phyloP scores from a whole-genome alignment of 495 filamentous ascomycete genomes.

The Daldinia vernicosa region DNA sequence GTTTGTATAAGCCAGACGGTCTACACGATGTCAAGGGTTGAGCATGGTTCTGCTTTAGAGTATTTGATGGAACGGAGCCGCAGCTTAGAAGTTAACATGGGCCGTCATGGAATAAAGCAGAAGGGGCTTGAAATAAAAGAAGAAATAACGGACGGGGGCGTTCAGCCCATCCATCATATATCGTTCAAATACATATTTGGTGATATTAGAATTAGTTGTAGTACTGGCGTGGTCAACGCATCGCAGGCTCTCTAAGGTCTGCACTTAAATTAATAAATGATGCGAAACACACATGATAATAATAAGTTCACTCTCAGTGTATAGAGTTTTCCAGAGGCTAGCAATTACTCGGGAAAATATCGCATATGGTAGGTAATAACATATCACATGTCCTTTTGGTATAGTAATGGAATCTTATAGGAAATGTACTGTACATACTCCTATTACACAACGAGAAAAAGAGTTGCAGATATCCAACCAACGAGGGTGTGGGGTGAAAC shows the following conservation, averaged over 20 bases:
- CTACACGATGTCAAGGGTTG: conserved; percentile 1
- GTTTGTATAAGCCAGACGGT: conserved; percentile 9
- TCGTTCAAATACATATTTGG: conserved; percentile 26
- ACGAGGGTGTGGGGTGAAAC: too few species aligned
- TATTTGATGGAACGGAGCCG: conserved; percentile 27
- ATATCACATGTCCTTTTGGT: too few species aligned
- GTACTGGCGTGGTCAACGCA: neutral
- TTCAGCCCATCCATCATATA: conserved; percentile 8
- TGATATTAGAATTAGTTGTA: conserved; percentile 23
- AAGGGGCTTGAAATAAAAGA: conserved; percentile 10
- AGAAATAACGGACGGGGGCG: neutral
- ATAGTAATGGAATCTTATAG: too few species aligned
- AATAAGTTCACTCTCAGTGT: neutral
- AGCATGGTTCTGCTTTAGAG: conserved; percentile 12
- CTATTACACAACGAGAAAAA: too few species aligned
- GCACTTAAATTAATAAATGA: neutral
- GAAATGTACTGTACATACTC: too few species aligned
- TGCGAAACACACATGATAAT: neutral
- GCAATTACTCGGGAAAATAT: neutral
- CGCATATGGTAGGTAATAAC: too few species aligned
- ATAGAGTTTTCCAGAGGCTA: neutral
- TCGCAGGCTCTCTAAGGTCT: neutral
- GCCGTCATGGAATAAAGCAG: conserved; percentile 7
- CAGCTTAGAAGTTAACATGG: conserved; percentile 14
- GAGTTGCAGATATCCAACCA: too few species aligned